phyloP scores from a whole-genome alignment of 495 filamentous ascomycete genomes.

The Bathelium albidoporum region DNA sequence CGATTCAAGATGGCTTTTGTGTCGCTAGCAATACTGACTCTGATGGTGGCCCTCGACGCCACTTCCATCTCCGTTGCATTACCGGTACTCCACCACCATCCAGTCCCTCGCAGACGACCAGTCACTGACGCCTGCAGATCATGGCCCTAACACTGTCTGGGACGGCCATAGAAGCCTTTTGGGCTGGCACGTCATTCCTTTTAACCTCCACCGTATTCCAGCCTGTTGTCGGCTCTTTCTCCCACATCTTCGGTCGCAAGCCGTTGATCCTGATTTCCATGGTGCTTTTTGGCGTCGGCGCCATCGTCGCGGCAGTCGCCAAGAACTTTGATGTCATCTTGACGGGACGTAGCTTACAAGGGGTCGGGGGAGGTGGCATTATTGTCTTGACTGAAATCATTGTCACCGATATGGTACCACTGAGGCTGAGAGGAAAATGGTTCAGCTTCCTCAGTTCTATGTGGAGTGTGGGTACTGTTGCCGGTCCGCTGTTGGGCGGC shows the following conservation, averaged over 20 bases:
- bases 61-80: constrained; percentile 65
- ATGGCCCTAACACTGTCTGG: constrained; percentile 42
- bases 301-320: constrained; percentile 49
- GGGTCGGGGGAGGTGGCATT: constrained; percentile 62
- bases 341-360: constrained; percentile 56
- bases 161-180: constrained; percentile 50
- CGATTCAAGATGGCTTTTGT: constrained; percentile 38
- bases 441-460: constrained; percentile 31
- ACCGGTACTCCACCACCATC: constrained; percentile 31
- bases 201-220: constrained; percentile 38
- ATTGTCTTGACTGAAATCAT: constrained; percentile 54
- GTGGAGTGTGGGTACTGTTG: constrained; percentile 52
- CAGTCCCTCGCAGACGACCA: neutral
- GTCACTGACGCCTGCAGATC: constrained; percentile 16
- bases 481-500: constrained; percentile 54
- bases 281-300: constrained; percentile 46
- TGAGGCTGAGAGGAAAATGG: constrained; percentile 40
- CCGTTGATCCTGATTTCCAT: constrained; percentile 41
- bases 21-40: constrained; percentile 49
- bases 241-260: constrained; percentile 41
- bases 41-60: constrained; percentile 64
- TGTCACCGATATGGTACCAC: constrained; percentile 53
- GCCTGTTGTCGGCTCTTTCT: constrained; percentile 33
- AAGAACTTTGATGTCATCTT: constrained; percentile 51
- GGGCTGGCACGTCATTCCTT: constrained; percentile 47